These are phyloP conservation scores for Candida verbasci DNA, from an alignment of 805 yeast species.

Conservation along the genomic window DNA sequence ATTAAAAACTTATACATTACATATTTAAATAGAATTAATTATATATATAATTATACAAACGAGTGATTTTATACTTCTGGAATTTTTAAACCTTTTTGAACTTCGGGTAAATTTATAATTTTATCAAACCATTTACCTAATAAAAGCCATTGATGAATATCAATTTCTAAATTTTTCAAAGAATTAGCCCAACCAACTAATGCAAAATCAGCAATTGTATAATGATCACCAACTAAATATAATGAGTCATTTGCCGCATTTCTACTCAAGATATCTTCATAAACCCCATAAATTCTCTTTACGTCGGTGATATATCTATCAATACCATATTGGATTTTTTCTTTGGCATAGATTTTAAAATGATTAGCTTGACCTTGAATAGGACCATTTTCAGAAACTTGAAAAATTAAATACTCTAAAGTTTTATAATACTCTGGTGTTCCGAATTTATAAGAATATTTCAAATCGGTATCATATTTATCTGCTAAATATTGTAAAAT, in stretches of 20 bases:
- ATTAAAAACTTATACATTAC: no score
- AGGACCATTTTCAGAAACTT: conserved; percentile 49
- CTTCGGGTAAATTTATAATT: conserved; percentile 2
- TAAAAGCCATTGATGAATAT: conserved; percentile 34
- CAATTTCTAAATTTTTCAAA: conserved; percentile 18
- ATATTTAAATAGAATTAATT: no score
- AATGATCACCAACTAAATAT: conserved; percentile 55
- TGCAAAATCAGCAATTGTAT: conserved; percentile 56
- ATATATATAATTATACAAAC: background rate
- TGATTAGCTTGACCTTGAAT: conserved; percentile 58
- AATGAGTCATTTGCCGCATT: conserved; percentile 37
- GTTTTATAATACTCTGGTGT: conserved; percentile 46
- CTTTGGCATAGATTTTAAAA: conserved; percentile 41
- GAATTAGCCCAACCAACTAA: conserved; percentile 41
- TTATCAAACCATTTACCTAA: conserved; percentile 36
- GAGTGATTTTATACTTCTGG: background rate
- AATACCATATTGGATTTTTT: conserved; percentile 50
- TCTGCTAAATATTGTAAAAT: conserved; percentile 56
- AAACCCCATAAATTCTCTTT: conserved; percentile 48
- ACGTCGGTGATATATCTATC: conserved; percentile 49
- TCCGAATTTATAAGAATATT: conserved; percentile 33
- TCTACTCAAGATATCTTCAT: conserved; percentile 44
- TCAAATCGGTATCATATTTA: conserved; percentile 51
- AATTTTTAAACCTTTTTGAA: conserved; percentile 7
- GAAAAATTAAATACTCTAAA: conserved; percentile 51